Base-by-base conservation (phyloP, 1,139 yeast species). In the Tardiomyces blankii region DNA sequence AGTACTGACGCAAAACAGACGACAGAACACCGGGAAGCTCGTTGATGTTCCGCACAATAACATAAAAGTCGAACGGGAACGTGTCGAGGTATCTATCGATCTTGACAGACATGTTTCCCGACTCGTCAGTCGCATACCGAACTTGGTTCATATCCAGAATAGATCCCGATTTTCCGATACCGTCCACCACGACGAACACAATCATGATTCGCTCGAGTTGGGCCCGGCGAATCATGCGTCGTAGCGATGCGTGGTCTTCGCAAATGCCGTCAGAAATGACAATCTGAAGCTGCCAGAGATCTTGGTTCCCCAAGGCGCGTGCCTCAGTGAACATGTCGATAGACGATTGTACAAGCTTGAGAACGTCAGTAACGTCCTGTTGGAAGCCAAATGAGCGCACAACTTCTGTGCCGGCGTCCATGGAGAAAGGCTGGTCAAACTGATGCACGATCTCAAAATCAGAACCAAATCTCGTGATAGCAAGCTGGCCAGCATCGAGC, bases 41-140 rank as follows among this genome's bases (percentile, higher is more conserved):
- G 42, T 75, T 74, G 52, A 93, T 85, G 59, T 91, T 81, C 57
- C 86, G 80, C 38, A 93, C 96, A 55, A 93, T 91, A 49, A 91
- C 96, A 59, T 89, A 93, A 63, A 84, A 91, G 60, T 93, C 97
- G 66, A 93, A 93, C 55, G 98, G 97, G 78, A 93, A 93, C 23
- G 85, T 77, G 56, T 91, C 96, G 66, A 93, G 73, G 58, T 93
- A 93, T 57, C 82, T 83, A 50, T 79, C 82, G 50, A 93, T 93
- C 61, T 82, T 76, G 53, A 93, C 69, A 41, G 75, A 75, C 77
- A 79, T 74, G 47, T 76, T 76, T 2, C 96, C 96, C 44, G 72
- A 70, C n/a, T 66, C 72, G 52, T 80, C 82, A 35, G 85, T 79
- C 16, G 75, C 72, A 59, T 89, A 93, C 49, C 74, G 78, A 33